phyloP scores from a whole-genome alignment of 2,329 filamentous ascomycete species.

The Colletotrichum destructivum region DNA sequence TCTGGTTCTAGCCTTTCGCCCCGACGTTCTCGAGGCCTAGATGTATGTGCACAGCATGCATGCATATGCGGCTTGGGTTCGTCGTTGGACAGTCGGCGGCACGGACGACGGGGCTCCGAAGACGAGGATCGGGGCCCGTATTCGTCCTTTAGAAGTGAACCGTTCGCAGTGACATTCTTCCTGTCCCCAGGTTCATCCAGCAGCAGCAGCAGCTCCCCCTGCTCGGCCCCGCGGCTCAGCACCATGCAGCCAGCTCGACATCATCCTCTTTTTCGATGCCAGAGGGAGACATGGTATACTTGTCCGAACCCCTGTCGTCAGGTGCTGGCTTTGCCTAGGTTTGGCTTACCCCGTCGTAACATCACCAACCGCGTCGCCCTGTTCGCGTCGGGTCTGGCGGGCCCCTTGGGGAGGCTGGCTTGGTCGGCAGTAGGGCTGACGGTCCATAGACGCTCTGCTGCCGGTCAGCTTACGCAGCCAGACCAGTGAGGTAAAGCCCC shows the following conservation, averaged over 20 bases:
- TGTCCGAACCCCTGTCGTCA: background rate
- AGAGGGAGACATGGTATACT: background rate
- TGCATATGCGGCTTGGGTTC: background rate
- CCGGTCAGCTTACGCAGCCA: slow-evolving; percentile 6
- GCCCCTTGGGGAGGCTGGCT: background rate
- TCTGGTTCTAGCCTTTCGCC: background rate
- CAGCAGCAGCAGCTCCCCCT: no score
- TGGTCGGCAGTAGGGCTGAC: slow-evolving; percentile 10
- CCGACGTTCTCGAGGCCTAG: background rate
- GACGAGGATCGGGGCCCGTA: background rate
- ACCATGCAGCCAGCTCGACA: no score
- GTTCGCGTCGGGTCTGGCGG: background rate
- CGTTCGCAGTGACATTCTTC: no score
- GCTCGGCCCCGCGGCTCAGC: no score
- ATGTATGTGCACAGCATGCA: background rate
- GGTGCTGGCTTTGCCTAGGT: background rate
- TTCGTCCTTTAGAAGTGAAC: slow-evolving; percentile 21
- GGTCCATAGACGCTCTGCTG: background rate
- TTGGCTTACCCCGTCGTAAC: background rate
- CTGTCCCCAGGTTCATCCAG: no score
- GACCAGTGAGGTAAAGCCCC: background rate
- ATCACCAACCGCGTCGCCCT: background rate
- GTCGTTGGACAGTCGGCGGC: slow-evolving; percentile 2
- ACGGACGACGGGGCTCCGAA: background rate
- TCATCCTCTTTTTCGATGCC: no score